phyloP scores from a whole-genome alignment of 768 basidiomycete species.

The Solioccasus polychromus region DNA sequence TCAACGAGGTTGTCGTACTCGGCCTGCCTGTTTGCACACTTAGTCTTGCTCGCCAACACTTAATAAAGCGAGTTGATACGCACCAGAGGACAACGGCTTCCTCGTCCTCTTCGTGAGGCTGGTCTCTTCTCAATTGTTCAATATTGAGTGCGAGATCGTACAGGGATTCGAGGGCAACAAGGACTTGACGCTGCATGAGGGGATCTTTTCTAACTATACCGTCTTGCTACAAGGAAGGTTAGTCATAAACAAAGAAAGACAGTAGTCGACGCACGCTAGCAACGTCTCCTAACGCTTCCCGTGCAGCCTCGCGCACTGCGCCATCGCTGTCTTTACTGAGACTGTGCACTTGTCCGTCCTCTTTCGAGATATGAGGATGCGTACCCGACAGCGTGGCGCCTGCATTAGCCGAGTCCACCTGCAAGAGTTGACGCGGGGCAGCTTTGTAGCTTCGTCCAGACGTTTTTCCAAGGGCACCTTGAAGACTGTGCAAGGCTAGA shows the following conservation, averaged over 20 bases:
- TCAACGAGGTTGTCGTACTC: constrained; percentile 60
- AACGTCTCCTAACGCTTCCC: constrained; percentile 64
- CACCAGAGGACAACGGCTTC: constrained; percentile 46
- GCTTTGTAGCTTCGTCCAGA: constrained; percentile 92
- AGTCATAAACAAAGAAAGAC: neutral
- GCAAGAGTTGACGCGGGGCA: constrained; percentile 93
- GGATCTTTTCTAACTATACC: constrained; percentile 68
- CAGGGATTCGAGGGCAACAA: constrained; percentile 76
- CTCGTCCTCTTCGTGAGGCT: constrained; percentile 55
- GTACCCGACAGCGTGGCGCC: constrained; percentile 38
- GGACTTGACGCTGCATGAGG: constrained; percentile 72
- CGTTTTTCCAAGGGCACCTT: constrained; percentile 94
- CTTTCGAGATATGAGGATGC: constrained; percentile 52
- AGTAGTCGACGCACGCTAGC: constrained; percentile 41
- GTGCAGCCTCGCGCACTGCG: constrained; percentile 70
- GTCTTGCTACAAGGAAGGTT: constrained; percentile 43
- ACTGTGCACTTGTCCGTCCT: constrained; percentile 35
- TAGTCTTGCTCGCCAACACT: neutral
- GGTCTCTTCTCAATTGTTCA: constrained; percentile 81
- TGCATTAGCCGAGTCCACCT: constrained; percentile 63
- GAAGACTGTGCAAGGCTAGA: constrained; percentile 68
- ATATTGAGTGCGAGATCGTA: constrained; percentile 83
- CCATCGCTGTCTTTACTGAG: constrained; percentile 42
- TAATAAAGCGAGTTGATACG: constrained; percentile 13
- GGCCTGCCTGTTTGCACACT: constrained; percentile 44